Percentiles rank a stretch among this genome's conserved stretches.
Evolutionary conservation across 139 green algal genomes (phyloP).

Genomic region (Chlorella sp.): DNA sequence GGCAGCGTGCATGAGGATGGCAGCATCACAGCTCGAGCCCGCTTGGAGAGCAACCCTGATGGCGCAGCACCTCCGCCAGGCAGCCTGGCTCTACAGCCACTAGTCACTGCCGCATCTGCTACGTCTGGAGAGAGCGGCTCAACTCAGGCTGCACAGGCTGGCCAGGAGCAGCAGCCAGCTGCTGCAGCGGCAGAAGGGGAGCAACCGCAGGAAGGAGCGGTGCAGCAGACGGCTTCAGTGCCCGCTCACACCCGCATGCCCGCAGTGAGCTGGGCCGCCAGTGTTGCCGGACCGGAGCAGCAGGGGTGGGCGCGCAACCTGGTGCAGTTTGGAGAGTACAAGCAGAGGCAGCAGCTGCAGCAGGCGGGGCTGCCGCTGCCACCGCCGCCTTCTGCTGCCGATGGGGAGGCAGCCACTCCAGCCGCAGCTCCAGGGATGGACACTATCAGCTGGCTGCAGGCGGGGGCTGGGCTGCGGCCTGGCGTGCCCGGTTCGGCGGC

Average conservation of each 20-base stretch:
- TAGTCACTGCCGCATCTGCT: neutral
- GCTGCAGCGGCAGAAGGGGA: neutral
- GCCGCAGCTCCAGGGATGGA: neutral
- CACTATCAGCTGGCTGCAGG: constrained; percentile 12
- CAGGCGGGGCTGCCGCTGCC: neutral
- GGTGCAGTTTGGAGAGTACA: constrained; percentile 43
- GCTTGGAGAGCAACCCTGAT: neutral
- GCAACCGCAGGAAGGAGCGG: neutral
- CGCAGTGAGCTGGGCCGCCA: constrained; percentile 3
- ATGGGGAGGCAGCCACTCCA: neutral
- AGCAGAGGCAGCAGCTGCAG: neutral
- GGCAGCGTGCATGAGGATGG: neutral
- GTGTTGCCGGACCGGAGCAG: constrained; percentile 51
- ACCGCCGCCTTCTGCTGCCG: neutral
- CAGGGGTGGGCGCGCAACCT: constrained; percentile 60
- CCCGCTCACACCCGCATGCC: neutral
- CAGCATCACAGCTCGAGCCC: neutral
- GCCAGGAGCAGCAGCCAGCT: neutral
- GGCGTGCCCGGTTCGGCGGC: neutral
- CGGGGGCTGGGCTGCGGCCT: neutral
- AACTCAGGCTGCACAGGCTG: neutral
- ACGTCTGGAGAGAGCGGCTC: neutral
- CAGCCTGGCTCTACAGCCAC: neutral
- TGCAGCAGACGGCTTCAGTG: neutral
- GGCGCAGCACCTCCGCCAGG: neutral